A percentile compares a stretch with the other conserved stretches of the same genome.
Evolutionary conservation across 1,139 yeast genomes (phyloP).

Genomic region (Protomyces gravidus): DNA sequence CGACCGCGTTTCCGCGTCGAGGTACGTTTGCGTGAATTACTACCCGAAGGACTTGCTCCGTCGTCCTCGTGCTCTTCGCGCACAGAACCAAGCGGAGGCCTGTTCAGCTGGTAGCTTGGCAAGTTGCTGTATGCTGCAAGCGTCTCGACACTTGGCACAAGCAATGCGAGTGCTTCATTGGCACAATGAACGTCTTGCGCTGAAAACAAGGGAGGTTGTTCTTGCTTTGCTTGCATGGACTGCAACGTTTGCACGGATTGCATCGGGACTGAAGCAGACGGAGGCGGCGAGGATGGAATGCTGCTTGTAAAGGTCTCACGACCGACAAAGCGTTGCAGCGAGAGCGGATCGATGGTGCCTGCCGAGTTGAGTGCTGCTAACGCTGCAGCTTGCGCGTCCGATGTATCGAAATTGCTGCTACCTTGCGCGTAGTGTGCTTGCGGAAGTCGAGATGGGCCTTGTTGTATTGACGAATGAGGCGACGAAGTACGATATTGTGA

Average conservation of each 20-base stretch:
- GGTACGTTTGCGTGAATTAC: neutral
- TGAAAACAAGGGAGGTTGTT: neutral
- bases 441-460: no score
- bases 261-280: neutral
- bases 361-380: neutral
- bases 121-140: neutral
- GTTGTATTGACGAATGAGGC: no score
- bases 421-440: no score
- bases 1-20: neutral
- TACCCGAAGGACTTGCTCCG: neutral
- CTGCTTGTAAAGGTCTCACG: neutral
- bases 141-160: neutral
- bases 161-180: neutral
- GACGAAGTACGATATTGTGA: no score
- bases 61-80: neutral
- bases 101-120: neutral
- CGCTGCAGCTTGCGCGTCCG: neutral
- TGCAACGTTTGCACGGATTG: neutral
- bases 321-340: neutral
- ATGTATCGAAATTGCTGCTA: no score
- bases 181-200: neutral
- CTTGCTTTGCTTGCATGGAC: neutral
- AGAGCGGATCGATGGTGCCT: neutral
- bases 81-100: neutral
- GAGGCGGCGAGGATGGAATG: neutral